Percentiles rank a stretch among this genome's conserved stretches.
Evolutionary conservation across 495 filamentous ascomycete genomes (phyloP).

Genomic region (Bombardia bombarda): DNA sequence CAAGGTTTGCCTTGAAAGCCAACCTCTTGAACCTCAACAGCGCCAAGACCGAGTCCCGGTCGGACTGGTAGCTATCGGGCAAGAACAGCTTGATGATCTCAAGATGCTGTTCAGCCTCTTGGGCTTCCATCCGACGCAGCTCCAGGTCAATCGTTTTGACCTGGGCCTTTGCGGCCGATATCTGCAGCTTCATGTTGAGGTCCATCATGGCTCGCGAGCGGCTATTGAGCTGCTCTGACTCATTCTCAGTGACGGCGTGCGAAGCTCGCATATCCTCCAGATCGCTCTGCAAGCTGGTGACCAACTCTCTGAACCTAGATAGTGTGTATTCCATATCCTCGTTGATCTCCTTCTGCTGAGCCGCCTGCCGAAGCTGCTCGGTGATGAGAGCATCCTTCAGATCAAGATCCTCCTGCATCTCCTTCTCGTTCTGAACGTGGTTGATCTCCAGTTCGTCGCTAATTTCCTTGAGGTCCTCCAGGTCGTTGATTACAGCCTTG

Average conservation of each 20-base stretch:
- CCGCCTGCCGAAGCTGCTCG: constrained; percentile 61
- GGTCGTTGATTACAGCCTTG: constrained; percentile 68
- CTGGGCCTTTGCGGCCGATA: constrained; percentile 81
- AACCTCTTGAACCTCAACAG: constrained; percentile 81
- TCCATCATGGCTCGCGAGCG: constrained; percentile 92
- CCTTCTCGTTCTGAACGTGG: constrained; percentile 84
- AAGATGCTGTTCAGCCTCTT: constrained; percentile 82
- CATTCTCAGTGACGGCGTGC: constrained; percentile 83
- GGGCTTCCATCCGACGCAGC: constrained; percentile 75
- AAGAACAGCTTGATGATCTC: constrained; percentile 82
- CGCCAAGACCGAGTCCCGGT: constrained; percentile 75
- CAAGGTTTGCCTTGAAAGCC: constrained; percentile 76
- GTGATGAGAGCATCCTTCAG: constrained; percentile 67
- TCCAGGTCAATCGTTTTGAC: constrained; percentile 91
- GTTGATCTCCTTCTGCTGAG: constrained; percentile 63
- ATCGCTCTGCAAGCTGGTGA: constrained; percentile 76
- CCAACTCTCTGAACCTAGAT: constrained; percentile 77
- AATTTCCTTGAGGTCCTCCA: constrained; percentile 81
- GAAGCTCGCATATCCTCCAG: constrained; percentile 86
- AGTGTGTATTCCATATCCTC: constrained; percentile 88
- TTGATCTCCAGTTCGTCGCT: constrained; percentile 92
- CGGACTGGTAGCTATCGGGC: constrained; percentile 73
- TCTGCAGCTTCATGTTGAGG: constrained; percentile 86
- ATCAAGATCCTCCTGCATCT: constrained; percentile 89
- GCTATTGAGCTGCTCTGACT: constrained; percentile 76